Evolutionary conservation across 1,284 basidiomycete genomes (phyloP), one percentile per base, ranked within the genome.

Genomic region (Golubevia pallescens): DNA sequence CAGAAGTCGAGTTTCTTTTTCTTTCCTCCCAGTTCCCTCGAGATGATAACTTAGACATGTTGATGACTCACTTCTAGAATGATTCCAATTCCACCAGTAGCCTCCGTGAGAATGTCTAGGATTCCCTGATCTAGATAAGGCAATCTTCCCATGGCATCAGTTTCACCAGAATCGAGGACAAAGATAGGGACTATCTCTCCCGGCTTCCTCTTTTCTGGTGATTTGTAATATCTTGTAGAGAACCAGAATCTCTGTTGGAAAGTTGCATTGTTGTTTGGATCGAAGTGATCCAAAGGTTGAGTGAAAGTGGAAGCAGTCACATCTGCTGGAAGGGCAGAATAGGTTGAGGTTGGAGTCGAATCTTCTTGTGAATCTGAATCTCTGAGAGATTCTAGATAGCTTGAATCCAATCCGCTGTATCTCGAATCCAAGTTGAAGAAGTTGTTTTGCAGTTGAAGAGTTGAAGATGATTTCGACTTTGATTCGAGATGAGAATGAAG

Each of bases 161-260:
- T 70, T 62, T 83, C 81, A 2, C 82, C 82, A 21, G 69, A 68
- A 61, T 85, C 82, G 24, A 81, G 68, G 42, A 85, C 73, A 55
- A 75, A 78, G 61, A 85, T 69, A 4, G 81, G 79, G 8, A 74
- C 77, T 8, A 68, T 68, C 19, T 73, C 69, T 23, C 66, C 69
- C 34, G 62, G 23, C 51, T 65, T 65, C 7, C 80, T 65, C 16
- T 62, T 14, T 1, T 65, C 64, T 2, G 69, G 65, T n/a, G 76
- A 67, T 52, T 70, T 62, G 69, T 84, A 81, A 64, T 77, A 68
- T 8, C 74, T 65, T 8, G 70, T 70, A 16, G 70, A 71, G 57
- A 81, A 74, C 69, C 77, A 84, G 69, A 75, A 85, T 19, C 78
- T 71, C 68, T 84, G 82, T 23, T 75, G 54, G 58, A 85, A 84